A percentile compares a stretch with the other conserved stretches of the same genome.
Evolutionary conservation across 1,284 basidiomycete genomes (phyloP).

Genomic region (Austroboletus novae-zelandiae): DNA sequence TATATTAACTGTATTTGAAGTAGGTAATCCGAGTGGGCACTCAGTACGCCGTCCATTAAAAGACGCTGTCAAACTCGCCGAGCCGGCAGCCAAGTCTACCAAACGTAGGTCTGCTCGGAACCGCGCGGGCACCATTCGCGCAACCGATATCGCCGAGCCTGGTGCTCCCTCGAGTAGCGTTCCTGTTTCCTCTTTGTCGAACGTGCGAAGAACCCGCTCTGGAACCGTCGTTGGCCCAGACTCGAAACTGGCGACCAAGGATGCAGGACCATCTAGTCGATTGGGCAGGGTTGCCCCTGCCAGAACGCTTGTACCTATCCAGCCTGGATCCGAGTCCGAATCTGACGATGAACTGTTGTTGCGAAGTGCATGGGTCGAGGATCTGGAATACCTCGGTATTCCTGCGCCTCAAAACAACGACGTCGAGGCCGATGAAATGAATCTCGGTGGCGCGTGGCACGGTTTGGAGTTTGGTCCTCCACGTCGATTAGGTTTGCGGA

Average conservation of each 20-base stretch:
- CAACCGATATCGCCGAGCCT: slow-evolving; percentile 22
- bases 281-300: not conserved
- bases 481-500: slow-evolving; percentile 9
- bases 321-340: slow-evolving; percentile 9
- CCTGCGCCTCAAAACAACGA: slow-evolving; percentile 2
- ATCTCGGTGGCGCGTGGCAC: slow-evolving; percentile 17
- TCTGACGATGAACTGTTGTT: slow-evolving; percentile 31
- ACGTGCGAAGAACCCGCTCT: slow-evolving; percentile 31
- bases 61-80: not conserved
- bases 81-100: not conserved
- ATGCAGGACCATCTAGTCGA: not conserved
- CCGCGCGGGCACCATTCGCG: slow-evolving; percentile 33
- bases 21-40: slow-evolving; percentile 11
- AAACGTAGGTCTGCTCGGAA: slow-evolving; percentile 14
- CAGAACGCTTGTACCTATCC: not conserved
- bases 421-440: slow-evolving; percentile 22
- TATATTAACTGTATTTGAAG: slow-evolving; percentile 12
- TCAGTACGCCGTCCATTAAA: slow-evolving; percentile 8
- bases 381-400: slow-evolving; percentile 44
- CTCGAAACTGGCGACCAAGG: slow-evolving; percentile 20
- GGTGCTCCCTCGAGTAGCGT: not conserved
- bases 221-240: slow-evolving; percentile 31
- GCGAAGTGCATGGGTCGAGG: slow-evolving; percentile 32
- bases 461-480: slow-evolving; percentile 8
- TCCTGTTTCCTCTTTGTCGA: not conserved